Evolutionary conservation across 2,329 filamentous ascomycete genomes (phyloP).

Genomic region (Stagonosporopsis vannaccii): DNA sequence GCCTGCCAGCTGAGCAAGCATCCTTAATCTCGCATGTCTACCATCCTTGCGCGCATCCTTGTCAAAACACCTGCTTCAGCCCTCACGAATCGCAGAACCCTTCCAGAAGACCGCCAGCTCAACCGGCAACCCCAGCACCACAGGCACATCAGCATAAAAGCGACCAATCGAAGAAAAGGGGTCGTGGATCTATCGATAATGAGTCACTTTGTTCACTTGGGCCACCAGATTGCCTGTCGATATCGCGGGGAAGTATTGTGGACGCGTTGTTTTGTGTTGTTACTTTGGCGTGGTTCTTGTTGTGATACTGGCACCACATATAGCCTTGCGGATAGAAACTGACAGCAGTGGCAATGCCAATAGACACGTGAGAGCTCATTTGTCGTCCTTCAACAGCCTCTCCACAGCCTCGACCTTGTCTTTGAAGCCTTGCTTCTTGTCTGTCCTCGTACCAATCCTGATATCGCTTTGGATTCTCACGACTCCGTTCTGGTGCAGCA

Average conservation of each 20-base stretch:
- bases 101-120: constrained; percentile 14
- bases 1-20: constrained; percentile 8
- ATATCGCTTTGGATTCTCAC: constrained; percentile 86
- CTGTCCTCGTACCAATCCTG: constrained; percentile 82
- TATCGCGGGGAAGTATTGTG: constrained; percentile 22
- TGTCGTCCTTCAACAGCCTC: constrained; percentile 54
- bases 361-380: background rate
- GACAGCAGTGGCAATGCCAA: background rate
- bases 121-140: constrained; percentile 17
- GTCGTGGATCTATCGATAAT: constrained; percentile 20
- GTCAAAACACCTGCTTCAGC: constrained; percentile 12
- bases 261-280: constrained; percentile 20
- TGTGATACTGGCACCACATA: constrained; percentile 18
- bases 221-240: constrained; percentile 21
- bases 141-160: constrained; percentile 13
- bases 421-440: constrained; percentile 81
- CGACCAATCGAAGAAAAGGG: constrained; percentile 33
- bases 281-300: constrained; percentile 13
- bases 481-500: constrained; percentile 49
- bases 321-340: constrained; percentile 1
- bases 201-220: constrained; percentile 28
- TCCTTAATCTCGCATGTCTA: constrained; percentile 29
- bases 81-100: constrained; percentile 12
- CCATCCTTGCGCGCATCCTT: constrained; percentile 28
- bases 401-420: constrained; percentile 77